A percentile compares a stretch with the other conserved stretches of the same genome.
Conservation (phyloP, 2,329 filamentous ascomycete species). For the Tolypocladium capitatum region DNA sequence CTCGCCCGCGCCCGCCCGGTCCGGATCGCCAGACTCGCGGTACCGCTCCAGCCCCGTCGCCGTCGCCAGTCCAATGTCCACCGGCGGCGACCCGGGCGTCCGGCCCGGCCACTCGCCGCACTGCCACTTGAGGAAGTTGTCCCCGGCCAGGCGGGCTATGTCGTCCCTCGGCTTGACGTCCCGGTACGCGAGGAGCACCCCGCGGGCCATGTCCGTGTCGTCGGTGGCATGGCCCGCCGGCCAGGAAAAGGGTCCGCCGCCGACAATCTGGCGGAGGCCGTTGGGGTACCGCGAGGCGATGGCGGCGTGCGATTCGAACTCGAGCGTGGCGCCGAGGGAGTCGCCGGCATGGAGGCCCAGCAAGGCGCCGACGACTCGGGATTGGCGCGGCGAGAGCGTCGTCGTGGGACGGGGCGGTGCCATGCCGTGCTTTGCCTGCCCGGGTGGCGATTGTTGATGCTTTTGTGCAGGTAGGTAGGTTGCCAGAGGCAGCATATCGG, state of each 20-base stretch:
- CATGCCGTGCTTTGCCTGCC: not conserved
- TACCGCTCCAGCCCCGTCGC: conserved; percentile 18
- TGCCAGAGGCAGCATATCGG: no score
- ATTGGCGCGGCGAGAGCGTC: conserved; percentile 6
- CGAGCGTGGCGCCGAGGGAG: conserved; percentile 30
- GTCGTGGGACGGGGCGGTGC: not conserved
- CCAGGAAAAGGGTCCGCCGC: conserved; percentile 31
- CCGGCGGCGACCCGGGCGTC: conserved; percentile 15
- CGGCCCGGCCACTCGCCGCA: conserved; percentile 29
- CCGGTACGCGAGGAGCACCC: conserved; percentile 28
- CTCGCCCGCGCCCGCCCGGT: conserved; percentile 21
- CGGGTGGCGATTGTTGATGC: not conserved
- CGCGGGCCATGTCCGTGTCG: conserved; percentile 33
- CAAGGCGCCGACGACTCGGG: conserved; percentile 27
- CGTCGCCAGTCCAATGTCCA: conserved; percentile 28
- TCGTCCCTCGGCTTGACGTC: conserved; percentile 12
- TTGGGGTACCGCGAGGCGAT: conserved; percentile 22
- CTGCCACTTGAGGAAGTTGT: conserved; percentile 28
- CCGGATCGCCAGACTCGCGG: conserved; percentile 13
- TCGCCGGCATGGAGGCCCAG: conserved; percentile 34
- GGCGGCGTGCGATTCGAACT: conserved; percentile 23
- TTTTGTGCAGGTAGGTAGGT: not conserved
- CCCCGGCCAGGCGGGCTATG: conserved; percentile 20
- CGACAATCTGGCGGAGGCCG: conserved; percentile 27
- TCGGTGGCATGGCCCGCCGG: conserved; percentile 30